Conservation (phyloP, 768 basidiomycete species). For the button mushroom (Agaricus bisporus) region DNA sequence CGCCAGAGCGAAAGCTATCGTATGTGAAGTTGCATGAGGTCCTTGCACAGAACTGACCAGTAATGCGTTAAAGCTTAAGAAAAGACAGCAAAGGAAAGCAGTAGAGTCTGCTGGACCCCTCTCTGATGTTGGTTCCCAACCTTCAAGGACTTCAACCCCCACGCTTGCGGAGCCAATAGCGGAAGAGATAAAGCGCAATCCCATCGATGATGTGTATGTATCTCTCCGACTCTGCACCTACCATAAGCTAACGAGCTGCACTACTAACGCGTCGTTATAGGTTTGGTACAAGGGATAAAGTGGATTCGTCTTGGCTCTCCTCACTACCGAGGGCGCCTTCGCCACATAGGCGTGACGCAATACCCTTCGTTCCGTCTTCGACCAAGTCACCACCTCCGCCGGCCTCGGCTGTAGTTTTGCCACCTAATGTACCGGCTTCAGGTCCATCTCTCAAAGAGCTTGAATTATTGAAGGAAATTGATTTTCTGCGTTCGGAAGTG, state of each 20-base stretch:
- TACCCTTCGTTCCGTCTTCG: conserved; percentile 1
- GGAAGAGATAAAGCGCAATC: conserved; percentile 32
- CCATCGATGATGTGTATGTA: conserved; percentile 60
- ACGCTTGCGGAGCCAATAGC: conserved; percentile 32
- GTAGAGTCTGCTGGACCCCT: conserved; percentile 29
- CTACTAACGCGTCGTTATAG: background rate
- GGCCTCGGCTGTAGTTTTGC: background rate
- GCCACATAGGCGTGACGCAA: conserved; percentile 24
- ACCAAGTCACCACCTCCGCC: conserved; percentile 12
- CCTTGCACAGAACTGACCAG: background rate
- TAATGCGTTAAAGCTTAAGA: conserved; percentile 55
- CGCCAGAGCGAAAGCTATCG: conserved; percentile 80
- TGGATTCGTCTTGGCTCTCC: conserved; percentile 54
- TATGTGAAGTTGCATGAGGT: conserved; percentile 24
- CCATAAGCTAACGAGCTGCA: background rate
- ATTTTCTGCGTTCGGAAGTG: conserved; percentile 21
- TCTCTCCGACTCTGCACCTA: conserved; percentile 12
- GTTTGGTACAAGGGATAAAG: conserved; percentile 28
- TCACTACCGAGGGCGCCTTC: conserved; percentile 44
- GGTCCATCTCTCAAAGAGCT: conserved; percentile 6
- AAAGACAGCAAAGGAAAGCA: conserved; percentile 70
- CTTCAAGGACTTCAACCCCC: conserved; percentile 44
- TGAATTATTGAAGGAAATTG: conserved; percentile 9
- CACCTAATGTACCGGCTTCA: background rate
- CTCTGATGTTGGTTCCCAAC: conserved; percentile 33